These are phyloP conservation scores for Drechslerella coelobrocha DNA, from an alignment of 2,329 filamentous ascomycete species.

Conservation along the genomic window DNA sequence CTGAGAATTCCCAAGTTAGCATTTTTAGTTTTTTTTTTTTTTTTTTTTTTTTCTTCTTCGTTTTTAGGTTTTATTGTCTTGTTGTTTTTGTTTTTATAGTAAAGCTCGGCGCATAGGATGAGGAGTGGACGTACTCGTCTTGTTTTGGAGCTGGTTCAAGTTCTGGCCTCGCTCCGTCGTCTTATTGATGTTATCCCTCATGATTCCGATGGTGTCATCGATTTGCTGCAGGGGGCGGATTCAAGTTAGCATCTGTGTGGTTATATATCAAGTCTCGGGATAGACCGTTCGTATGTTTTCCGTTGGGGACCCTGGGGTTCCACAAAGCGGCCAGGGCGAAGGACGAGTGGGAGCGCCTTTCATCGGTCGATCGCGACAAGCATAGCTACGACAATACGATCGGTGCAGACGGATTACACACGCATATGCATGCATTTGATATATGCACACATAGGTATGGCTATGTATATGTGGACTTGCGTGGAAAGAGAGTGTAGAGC, in stretches of 20 bases:
- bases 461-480: not conserved
- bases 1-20: slow-evolving; percentile 55
- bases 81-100: not conserved
- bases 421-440: not conserved
- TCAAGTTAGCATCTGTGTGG: too few relatives aligned
- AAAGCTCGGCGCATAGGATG: not conserved
- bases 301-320: not conserved
- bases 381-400: not conserved
- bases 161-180: slow-evolving; percentile 90
- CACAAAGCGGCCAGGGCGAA: too few relatives aligned
- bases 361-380: not conserved
- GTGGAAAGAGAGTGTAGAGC: not conserved
- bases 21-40: not conserved
- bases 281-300: too few relatives aligned
- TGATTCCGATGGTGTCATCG: slow-evolving; percentile 90
- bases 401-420: too few relatives aligned
- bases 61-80: not conserved
- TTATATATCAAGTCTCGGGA: too few relatives aligned
- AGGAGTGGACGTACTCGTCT: slow-evolving; percentile 66
- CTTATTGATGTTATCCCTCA: slow-evolving; percentile 98
- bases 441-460: not conserved
- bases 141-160: slow-evolving; percentile 86
- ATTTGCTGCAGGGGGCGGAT: slow-evolving; percentile 75
- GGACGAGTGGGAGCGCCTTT: too few relatives aligned
- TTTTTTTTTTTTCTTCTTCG: not conserved